Evolutionary conservation across 2,329 filamentous ascomycete genomes (phyloP).

Genomic region (Periconia macrospinosa): DNA sequence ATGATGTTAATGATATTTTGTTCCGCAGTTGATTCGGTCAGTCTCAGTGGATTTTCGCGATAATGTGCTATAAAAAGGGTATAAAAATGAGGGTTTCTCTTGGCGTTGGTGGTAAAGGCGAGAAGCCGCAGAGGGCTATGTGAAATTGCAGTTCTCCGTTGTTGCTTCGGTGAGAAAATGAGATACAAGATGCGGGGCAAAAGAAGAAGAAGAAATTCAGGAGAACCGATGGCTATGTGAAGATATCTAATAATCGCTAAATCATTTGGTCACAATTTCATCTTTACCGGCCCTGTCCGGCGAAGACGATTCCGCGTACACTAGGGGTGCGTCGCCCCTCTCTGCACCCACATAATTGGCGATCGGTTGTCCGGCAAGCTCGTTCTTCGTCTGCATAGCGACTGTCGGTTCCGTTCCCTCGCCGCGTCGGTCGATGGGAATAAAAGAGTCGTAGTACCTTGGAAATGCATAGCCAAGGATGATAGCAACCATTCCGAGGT

Average conservation of each 20-base stretch:
- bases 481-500: constrained; percentile 47
- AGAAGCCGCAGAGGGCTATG: too few relatives aligned
- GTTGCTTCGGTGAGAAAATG: too few relatives aligned
- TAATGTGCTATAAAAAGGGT: too few relatives aligned
- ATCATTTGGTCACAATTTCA: neutral
- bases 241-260: neutral
- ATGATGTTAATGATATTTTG: too few relatives aligned
- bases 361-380: constrained; percentile 22
- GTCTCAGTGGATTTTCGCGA: too few relatives aligned
- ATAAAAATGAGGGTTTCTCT: too few relatives aligned
- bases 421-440: constrained; percentile 50
- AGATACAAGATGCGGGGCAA: too few relatives aligned
- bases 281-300: neutral
- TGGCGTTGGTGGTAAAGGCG: too few relatives aligned
- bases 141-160: too few relatives aligned
- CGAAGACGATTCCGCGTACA: neutral
- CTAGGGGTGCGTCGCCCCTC: neutral
- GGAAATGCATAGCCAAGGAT: constrained; percentile 55
- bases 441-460: constrained; percentile 57
- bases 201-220: neutral
- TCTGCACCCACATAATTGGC: constrained; percentile 1
- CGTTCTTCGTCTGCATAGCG: constrained; percentile 29
- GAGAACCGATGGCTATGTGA: neutral
- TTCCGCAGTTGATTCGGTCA: too few relatives aligned
- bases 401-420: constrained; percentile 48